Percentiles rank a stretch among this genome's conserved stretches.
phyloP scores from a whole-genome alignment of 1,284 basidiomycete species.

The Apiotrichum domesticum region DNA sequence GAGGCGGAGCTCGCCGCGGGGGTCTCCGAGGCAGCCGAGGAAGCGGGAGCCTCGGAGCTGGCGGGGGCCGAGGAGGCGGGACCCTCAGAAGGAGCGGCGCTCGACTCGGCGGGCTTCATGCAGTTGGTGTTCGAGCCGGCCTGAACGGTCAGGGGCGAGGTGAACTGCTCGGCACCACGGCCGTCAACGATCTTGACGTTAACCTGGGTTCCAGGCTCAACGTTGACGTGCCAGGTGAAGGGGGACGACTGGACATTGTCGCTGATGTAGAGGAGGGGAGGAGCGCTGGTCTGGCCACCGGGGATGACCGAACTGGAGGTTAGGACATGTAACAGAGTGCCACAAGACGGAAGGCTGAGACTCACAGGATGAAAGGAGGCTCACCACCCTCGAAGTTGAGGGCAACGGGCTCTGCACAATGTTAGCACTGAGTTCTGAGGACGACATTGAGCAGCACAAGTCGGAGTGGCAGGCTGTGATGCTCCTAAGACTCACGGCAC shows the following conservation, averaged over 20 bases:
- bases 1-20: background rate
- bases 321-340: background rate
- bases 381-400: slow-evolving; percentile 32
- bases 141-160: slow-evolving; percentile 32
- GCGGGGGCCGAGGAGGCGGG: slow-evolving; percentile 1
- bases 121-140: slow-evolving; percentile 26
- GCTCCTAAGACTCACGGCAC: slow-evolving; percentile 33
- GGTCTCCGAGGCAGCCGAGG: background rate
- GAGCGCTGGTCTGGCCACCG: slow-evolving; percentile 30
- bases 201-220: slow-evolving; percentile 28
- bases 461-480: too few relatives aligned
- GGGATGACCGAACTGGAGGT: slow-evolving; percentile 36
- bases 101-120: slow-evolving; percentile 11
- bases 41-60: slow-evolving; percentile 3
- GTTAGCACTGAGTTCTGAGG: background rate
- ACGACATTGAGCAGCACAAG: too few relatives aligned
- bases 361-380: slow-evolving; percentile 42
- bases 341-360: slow-evolving; percentile 1
- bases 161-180: slow-evolving; percentile 31
- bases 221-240: slow-evolving; percentile 39
- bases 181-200: slow-evolving; percentile 37
- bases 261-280: slow-evolving; percentile 27
- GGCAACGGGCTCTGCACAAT: slow-evolving; percentile 29
- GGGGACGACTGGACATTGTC: slow-evolving; percentile 19
- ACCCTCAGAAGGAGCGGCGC: slow-evolving; percentile 8